These are phyloP conservation scores for Suillus tomentosus DNA, from an alignment of 768 basidiomycete species.

Conservation along the genomic window DNA sequence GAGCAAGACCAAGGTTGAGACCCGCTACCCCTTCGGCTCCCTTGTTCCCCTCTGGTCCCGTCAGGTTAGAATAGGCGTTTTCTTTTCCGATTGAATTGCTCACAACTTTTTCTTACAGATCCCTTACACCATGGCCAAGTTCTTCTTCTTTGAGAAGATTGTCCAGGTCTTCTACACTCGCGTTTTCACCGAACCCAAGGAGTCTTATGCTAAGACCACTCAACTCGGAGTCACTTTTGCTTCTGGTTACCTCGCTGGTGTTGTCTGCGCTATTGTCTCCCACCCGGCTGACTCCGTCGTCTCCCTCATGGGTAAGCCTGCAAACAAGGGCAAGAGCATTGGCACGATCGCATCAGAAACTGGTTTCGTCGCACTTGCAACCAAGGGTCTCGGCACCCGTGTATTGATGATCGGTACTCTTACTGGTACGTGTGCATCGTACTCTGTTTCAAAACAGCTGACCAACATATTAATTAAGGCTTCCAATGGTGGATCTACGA, in stretches of 20 bases:
- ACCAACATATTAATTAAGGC: slow-evolving; percentile 41
- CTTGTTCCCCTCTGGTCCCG: slow-evolving; percentile 87
- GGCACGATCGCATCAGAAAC: slow-evolving; percentile 74
- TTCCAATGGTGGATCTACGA: slow-evolving; percentile 98
- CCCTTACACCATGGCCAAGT: slow-evolving; percentile 99
- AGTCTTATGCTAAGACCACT: slow-evolving; percentile 75
- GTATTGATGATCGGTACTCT: slow-evolving; percentile 80
- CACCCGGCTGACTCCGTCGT: slow-evolving; percentile 95
- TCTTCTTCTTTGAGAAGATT: slow-evolving; percentile 94
- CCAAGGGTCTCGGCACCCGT: slow-evolving; percentile 87
- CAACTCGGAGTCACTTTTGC: slow-evolving; percentile 89
- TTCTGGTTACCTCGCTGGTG: slow-evolving; percentile 94
- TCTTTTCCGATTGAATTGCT: not conserved
- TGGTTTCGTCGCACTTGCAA: slow-evolving; percentile 62
- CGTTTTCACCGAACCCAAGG: slow-evolving; percentile 80
- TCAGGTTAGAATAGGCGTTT: slow-evolving; percentile 51
- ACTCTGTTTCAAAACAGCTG: not conserved
- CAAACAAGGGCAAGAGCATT: slow-evolving; percentile 79
- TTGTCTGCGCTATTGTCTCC: slow-evolving; percentile 94
- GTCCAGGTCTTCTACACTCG: slow-evolving; percentile 86
- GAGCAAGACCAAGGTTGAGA: slow-evolving; percentile 64
- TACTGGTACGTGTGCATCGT: slow-evolving; percentile 37
- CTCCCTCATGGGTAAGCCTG: slow-evolving; percentile 89
- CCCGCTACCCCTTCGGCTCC: slow-evolving; percentile 85
- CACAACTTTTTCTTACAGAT: slow-evolving; percentile 50